phyloP scores from a whole-genome alignment of 1,139 yeast species.

The Sugiyamaella grinbergsii region DNA sequence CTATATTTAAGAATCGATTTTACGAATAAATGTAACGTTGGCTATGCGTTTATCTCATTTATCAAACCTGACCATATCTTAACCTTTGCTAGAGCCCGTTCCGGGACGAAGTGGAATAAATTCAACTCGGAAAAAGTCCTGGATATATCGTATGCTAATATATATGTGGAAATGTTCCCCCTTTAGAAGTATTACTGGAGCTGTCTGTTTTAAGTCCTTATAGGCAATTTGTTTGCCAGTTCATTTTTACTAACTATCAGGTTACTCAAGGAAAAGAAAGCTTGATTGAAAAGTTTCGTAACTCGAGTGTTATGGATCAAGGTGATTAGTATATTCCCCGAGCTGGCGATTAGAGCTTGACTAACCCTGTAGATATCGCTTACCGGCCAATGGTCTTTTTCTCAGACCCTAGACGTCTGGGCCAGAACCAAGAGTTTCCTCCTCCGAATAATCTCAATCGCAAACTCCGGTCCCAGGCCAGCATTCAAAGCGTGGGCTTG shows the following conservation, averaged over 20 bases:
- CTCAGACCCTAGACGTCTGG: constrained; percentile 46
- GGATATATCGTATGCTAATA: constrained; percentile 53
- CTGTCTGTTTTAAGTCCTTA: not conserved
- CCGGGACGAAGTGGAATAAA: constrained; percentile 51
- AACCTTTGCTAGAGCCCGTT: constrained; percentile 48
- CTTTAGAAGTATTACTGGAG: not conserved
- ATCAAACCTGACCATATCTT: constrained; percentile 48
- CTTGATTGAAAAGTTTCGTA: constrained; percentile 51
- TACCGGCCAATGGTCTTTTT: constrained; percentile 49
- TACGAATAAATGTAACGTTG: constrained; percentile 54
- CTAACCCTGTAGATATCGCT: constrained; percentile 37
- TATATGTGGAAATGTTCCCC: constrained; percentile 35
- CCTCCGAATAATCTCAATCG: constrained; percentile 43
- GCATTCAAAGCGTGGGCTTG: constrained; percentile 41
- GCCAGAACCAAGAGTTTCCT: constrained; percentile 46
- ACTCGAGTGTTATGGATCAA: constrained; percentile 53
- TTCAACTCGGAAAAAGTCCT: constrained; percentile 54
- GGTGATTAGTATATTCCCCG: constrained; percentile 25
- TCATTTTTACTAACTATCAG: constrained; percentile 3
- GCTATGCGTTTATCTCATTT: constrained; percentile 56
- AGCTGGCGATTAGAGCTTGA: not conserved
- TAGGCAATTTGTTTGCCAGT: not conserved
- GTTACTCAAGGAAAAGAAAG: constrained; percentile 49
- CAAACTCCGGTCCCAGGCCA: constrained; percentile 43
- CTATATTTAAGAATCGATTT: constrained; percentile 56